phyloP scores from a whole-genome alignment of 2,329 filamentous ascomycete species.

The Epichloe sylvatica region DNA sequence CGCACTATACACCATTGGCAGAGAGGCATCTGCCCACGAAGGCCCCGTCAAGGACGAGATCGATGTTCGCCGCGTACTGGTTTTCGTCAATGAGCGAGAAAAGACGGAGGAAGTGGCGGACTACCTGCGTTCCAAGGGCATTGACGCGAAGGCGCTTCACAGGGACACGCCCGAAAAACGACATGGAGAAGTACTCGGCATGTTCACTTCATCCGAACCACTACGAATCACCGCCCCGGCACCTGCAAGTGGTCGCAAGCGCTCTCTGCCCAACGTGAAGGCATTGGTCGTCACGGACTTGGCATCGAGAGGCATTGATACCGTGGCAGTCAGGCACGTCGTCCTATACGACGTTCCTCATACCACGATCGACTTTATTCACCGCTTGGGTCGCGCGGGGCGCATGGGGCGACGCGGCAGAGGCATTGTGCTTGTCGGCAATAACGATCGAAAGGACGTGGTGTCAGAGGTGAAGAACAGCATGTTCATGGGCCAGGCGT shows the following conservation, averaged over 20 bases:
- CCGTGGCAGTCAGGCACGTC: slow-evolving; percentile 77
- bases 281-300: slow-evolving; percentile 91
- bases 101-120: slow-evolving; percentile 68
- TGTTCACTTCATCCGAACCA: slow-evolving; percentile 49
- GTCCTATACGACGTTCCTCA: slow-evolving; percentile 96
- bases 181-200: slow-evolving; percentile 60
- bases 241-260: slow-evolving; percentile 21
- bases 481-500: slow-evolving; percentile 68
- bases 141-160: slow-evolving; percentile 74
- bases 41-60: slow-evolving; percentile 39
- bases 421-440: slow-evolving; percentile 81
- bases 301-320: slow-evolving; percentile 87
- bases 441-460: slow-evolving; percentile 76
- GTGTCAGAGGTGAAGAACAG: slow-evolving; percentile 84
- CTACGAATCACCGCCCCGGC: slow-evolving; percentile 17
- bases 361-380: slow-evolving; percentile 95
- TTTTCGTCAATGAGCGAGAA: slow-evolving; percentile 94
- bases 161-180: slow-evolving; percentile 70
- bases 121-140: slow-evolving; percentile 71
- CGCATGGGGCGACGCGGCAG: slow-evolving; percentile 84
- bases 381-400: slow-evolving; percentile 84
- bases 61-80: slow-evolving; percentile 71
- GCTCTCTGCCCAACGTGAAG: slow-evolving; percentile 61
- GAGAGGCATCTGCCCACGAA: slow-evolving; percentile 50
- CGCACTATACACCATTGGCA: slow-evolving; percentile 84